Percentiles rank a stretch among this genome's conserved stretches.
Evolutionary conservation across 2,329 filamentous ascomycete species (phyloP).

Genomic region (Trichoderma citrinoviride): DNA sequence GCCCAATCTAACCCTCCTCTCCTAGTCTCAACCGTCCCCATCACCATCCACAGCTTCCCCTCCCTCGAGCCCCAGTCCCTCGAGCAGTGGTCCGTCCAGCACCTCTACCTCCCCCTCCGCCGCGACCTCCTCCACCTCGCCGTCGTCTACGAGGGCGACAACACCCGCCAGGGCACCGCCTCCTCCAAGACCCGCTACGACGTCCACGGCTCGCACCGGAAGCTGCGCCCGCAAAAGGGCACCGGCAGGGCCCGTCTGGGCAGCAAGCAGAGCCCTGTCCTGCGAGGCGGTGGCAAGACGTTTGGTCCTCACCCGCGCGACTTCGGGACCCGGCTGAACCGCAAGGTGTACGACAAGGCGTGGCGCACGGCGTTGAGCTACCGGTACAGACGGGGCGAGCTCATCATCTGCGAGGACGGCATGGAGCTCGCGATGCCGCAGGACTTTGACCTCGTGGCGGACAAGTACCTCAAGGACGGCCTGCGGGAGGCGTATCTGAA

Average conservation of each 20-base stretch:
- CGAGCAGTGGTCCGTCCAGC: constrained; percentile 73
- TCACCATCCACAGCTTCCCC: constrained; percentile 89
- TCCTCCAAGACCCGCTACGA: constrained; percentile 78
- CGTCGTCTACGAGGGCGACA: constrained; percentile 88
- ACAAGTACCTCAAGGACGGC: constrained; percentile 44
- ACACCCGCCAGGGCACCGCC: constrained; percentile 81
- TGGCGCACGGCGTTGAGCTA: constrained; percentile 94
- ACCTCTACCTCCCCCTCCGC: constrained; percentile 83
- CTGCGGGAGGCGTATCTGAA: constrained; percentile 57
- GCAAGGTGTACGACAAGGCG: constrained; percentile 91
- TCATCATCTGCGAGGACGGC: constrained; percentile 78
- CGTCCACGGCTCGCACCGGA: constrained; percentile 77
- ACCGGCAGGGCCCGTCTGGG: constrained; percentile 76
- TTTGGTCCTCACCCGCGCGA: constrained; percentile 91
- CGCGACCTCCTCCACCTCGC: constrained; percentile 91
- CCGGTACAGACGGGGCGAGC: constrained; percentile 80
- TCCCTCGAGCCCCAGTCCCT: constrained; percentile 78
- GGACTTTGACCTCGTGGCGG: constrained; percentile 47
- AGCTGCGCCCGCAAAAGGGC: constrained; percentile 85
- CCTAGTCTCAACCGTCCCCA: constrained; percentile 62
- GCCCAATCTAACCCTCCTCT: background rate
- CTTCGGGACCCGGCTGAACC: constrained; percentile 78
- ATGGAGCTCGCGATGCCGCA: constrained; percentile 62
- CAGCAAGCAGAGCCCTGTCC: constrained; percentile 75
- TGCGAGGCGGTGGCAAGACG: constrained; percentile 80